These are phyloP conservation scores for Aureobasidium subglaciale DNA, from an alignment of 2,329 filamentous ascomycete genomes.

Conservation along the genomic window DNA sequence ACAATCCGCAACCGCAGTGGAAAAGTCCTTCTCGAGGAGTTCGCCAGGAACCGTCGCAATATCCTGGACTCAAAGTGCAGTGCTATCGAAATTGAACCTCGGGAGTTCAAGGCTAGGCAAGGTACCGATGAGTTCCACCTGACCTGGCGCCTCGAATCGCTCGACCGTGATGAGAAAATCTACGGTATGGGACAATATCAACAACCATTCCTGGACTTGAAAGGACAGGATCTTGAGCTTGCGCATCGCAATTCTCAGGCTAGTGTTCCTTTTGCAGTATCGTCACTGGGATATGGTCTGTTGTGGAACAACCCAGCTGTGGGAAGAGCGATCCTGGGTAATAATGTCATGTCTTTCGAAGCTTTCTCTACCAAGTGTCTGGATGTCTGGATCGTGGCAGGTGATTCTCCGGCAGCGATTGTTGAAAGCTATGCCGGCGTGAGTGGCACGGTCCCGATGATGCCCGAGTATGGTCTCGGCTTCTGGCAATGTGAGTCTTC, in stretches of 20 bases:
- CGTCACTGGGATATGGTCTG: slow-evolving; percentile 54
- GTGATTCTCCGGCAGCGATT: slow-evolving; percentile 49
- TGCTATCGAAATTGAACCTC: slow-evolving; percentile 50
- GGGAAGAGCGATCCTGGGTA: slow-evolving; percentile 54
- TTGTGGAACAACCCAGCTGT: slow-evolving; percentile 61
- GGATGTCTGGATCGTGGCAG: slow-evolving; percentile 60
- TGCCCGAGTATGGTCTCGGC: slow-evolving; percentile 54
- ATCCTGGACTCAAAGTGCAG: slow-evolving; percentile 52
- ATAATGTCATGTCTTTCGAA: slow-evolving; percentile 56
- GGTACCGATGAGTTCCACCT: slow-evolving; percentile 48
- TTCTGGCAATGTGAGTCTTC: slow-evolving; percentile 70
- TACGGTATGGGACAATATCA: slow-evolving; percentile 66
- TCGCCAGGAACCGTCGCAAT: slow-evolving; percentile 44
- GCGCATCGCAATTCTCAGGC: slow-evolving; percentile 62
- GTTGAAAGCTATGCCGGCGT: slow-evolving; percentile 49
- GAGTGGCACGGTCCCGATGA: slow-evolving; percentile 56
- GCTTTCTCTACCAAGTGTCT: slow-evolving; percentile 50
- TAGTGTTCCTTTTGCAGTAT: slow-evolving; percentile 56
- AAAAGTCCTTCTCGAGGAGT: slow-evolving; percentile 46
- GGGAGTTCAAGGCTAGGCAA: slow-evolving; percentile 49
- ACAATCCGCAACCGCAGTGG: slow-evolving; percentile 39
- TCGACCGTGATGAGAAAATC: slow-evolving; percentile 50
- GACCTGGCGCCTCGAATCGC: slow-evolving; percentile 52
- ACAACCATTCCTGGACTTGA: slow-evolving; percentile 56
- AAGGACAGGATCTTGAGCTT: slow-evolving; percentile 56